A percentile compares a stretch with the other conserved stretches of the same genome.
These are phyloP conservation scores for Thymus quinquecostatus DNA, from an alignment of 257 asterid species.

Conservation along the genomic window DNA sequence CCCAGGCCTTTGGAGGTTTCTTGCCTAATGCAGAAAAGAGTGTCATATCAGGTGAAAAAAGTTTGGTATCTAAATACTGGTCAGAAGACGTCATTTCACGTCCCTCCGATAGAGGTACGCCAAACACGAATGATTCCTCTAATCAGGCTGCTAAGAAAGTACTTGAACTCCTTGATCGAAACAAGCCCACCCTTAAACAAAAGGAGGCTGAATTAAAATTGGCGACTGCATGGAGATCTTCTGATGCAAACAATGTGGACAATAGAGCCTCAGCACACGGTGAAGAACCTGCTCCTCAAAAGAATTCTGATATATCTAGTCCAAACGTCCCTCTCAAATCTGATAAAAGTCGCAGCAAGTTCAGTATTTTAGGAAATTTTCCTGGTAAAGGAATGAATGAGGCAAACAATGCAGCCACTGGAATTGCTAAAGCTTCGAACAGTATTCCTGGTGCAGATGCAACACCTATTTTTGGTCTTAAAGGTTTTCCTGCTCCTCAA, in stretches of 20 bases:
- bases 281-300: constrained; percentile 43
- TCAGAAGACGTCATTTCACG: constrained; percentile 37
- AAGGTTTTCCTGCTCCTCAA: constrained; percentile 43
- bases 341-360: constrained; percentile 41
- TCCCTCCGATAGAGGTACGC: constrained; percentile 37
- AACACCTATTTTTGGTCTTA: constrained; percentile 37
- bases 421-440: constrained; percentile 39
- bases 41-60: constrained; percentile 53
- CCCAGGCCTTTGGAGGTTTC: constrained; percentile 47
- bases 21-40: constrained; percentile 45
- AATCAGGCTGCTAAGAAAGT: constrained; percentile 54
- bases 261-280: constrained; percentile 36
- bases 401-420: constrained; percentile 40
- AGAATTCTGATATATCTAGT: constrained; percentile 38
- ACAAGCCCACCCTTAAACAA: constrained; percentile 74
- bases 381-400: constrained; percentile 39
- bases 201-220: constrained; percentile 71
- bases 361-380: constrained; percentile 30
- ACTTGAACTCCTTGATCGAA: constrained; percentile 73
- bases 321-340: constrained; percentile 34
- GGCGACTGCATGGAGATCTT: constrained; percentile 59
- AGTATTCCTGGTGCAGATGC: constrained; percentile 38
- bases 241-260: constrained; percentile 42
- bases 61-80: constrained; percentile 48
- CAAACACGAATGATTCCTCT: constrained; percentile 39